Evolutionary conservation across 1,284 basidiomycete species (phyloP).

Genomic region (Sporisorium reilianum): DNA sequence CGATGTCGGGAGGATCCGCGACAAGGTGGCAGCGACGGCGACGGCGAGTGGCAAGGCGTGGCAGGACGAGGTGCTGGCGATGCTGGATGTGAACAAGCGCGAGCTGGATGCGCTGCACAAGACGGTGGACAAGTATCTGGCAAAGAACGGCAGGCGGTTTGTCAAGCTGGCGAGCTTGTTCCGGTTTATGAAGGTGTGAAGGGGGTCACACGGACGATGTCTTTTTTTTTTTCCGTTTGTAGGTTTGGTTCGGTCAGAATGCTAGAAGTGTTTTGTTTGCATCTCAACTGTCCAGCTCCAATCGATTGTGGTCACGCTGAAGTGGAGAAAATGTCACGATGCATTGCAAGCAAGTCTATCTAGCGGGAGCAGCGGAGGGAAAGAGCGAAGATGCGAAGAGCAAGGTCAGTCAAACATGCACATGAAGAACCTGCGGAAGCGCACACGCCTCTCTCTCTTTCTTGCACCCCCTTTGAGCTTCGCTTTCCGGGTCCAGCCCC

Average conservation of each 20-base stretch:
- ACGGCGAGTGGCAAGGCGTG: slow-evolving; percentile 22
- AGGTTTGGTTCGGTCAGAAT: too few relatives aligned
- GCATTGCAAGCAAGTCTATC: not conserved
- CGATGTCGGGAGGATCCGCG: slow-evolving; percentile 41
- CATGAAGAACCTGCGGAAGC: not conserved
- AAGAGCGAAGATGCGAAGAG: not conserved
- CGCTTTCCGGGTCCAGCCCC: too few relatives aligned
- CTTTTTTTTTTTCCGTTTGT: slow-evolving; percentile 4
- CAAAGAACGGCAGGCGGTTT: slow-evolving; percentile 61
- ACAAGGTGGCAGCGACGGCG: slow-evolving; percentile 3
- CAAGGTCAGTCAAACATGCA: slow-evolving; percentile 6
- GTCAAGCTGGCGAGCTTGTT: slow-evolving; percentile 64
- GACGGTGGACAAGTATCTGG: slow-evolving; percentile 59
- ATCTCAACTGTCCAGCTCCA: not conserved
- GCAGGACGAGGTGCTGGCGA: slow-evolving; percentile 45
- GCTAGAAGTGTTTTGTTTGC: not conserved
- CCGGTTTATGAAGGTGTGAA: slow-evolving; percentile 57
- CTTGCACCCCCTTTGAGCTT: not conserved
- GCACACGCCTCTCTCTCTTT: not conserved
- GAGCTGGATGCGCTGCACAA: slow-evolving; percentile 34
- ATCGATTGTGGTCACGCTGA: not conserved
- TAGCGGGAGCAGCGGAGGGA: not conserved
- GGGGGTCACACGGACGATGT: not conserved
- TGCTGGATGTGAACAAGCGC: slow-evolving; percentile 36
- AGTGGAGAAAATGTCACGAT: not conserved